Evolutionary conservation across 2,329 filamentous ascomycete species (phyloP).

Genomic region (Exophiala lecanii-corni): DNA sequence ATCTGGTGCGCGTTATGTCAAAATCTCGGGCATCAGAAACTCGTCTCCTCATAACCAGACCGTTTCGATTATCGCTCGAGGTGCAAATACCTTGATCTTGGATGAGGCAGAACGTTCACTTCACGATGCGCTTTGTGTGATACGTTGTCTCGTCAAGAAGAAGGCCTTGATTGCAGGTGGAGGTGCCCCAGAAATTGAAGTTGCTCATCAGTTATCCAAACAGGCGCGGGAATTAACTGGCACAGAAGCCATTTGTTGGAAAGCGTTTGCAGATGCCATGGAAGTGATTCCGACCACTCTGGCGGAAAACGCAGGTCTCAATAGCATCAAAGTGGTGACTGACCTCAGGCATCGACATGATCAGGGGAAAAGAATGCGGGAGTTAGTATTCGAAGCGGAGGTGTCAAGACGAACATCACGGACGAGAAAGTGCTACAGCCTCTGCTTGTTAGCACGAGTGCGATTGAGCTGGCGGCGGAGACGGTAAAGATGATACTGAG

Average conservation of each 20-base stretch:
- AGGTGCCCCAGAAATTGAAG: constrained; percentile 93
- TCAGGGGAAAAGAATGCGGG: constrained; percentile 94
- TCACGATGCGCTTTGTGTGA: constrained; percentile 95
- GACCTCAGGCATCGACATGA: constrained; percentile 92
- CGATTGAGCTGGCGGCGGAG: constrained; percentile 93
- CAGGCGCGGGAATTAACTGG: constrained; percentile 78
- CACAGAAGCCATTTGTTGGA: constrained; percentile 97
- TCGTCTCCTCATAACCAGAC: constrained; percentile 62
- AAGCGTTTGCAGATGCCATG: constrained; percentile 95
- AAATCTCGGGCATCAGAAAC: constrained; percentile 84
- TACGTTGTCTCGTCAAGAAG: constrained; percentile 97
- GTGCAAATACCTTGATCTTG: constrained; percentile 88
- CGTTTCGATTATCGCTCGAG: constrained; percentile 88
- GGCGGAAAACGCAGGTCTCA: constrained; percentile 94
- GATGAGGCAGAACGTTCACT: constrained; percentile 96
- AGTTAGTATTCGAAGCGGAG: constrained; percentile 95
- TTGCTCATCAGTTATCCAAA: constrained; percentile 78
- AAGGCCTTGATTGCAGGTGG: constrained; percentile 97
- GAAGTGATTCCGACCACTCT: constrained; percentile 95
- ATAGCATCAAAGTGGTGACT: constrained; percentile 98
- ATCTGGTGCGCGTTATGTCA: constrained; percentile 85
- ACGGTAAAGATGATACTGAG: constrained; percentile 92
- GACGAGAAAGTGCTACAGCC: constrained; percentile 97
- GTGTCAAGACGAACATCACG: constrained; percentile 93
- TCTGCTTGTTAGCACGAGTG: constrained; percentile 91